phyloP scores from a whole-genome alignment of 2,329 filamentous ascomycete genomes.

The Thermothelomyces thermophilus region DNA sequence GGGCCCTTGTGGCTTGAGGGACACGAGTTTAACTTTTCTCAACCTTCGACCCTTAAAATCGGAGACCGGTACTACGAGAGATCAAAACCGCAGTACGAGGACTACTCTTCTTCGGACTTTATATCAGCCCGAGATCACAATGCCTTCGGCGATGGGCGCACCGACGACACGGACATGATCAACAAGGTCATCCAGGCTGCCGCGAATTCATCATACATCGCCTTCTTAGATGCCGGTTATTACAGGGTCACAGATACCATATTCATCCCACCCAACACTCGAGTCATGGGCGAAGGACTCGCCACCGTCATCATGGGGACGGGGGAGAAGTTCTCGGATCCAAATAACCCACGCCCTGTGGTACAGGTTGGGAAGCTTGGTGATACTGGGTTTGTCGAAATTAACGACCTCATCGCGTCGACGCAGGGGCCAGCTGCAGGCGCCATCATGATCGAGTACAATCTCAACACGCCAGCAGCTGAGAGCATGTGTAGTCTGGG shows the following conservation, averaged over 20 bases:
- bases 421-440: slow-evolving; percentile 61
- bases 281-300: slow-evolving; percentile 54
- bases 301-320: slow-evolving; percentile 46
- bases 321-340: slow-evolving; percentile 50
- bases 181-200: slow-evolving; percentile 28
- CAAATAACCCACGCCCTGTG: slow-evolving; percentile 55
- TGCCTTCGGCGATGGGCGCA: slow-evolving; percentile 61
- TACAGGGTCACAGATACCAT: slow-evolving; percentile 55
- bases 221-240: slow-evolving; percentile 57
- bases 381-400: slow-evolving; percentile 59
- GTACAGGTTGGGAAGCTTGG: slow-evolving; percentile 55
- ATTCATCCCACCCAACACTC: slow-evolving; percentile 39
- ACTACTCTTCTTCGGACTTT: slow-evolving; percentile 46
- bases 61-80: slow-evolving; percentile 39
- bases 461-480: slow-evolving; percentile 45
- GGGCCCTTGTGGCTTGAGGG: slow-evolving; percentile 44
- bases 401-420: slow-evolving; percentile 65
- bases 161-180: slow-evolving; percentile 50
- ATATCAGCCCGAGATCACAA: slow-evolving; percentile 56
- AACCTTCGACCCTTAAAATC: slow-evolving; percentile 51
- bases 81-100: slow-evolving; percentile 61
- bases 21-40: slow-evolving; percentile 37
- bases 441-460: slow-evolving; percentile 67
- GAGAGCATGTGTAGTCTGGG: slow-evolving; percentile 13
- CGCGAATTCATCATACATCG: slow-evolving; percentile 42